Evolutionary conservation across 164 flowering plant genomes (phyloP), one percentile per base, ranked within the genome.

Genomic region (Berberis vulgaris): DNA sequence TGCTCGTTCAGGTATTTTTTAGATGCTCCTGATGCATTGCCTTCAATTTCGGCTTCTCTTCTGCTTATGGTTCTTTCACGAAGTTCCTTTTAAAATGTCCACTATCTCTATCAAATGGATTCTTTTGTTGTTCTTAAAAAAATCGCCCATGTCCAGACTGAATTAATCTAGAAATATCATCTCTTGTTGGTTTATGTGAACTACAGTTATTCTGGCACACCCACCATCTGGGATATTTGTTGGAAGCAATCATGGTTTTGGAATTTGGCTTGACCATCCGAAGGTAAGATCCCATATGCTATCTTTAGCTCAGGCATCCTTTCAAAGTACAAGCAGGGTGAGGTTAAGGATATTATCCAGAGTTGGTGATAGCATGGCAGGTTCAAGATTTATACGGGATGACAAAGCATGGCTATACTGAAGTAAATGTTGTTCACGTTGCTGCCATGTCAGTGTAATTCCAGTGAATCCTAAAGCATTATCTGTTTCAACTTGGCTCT

Each of bases 171-270:
- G 49, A 13, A 42, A n/a, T 13, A 9, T 54, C 10, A 10, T 13
- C 40, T 63, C 57, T 41, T 40, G 49, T 60, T 59, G 13, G 38
- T 69, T 38, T 50, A 65, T 70, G 75, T 11, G 65, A 60, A 26
- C 47, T 71, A n/a, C 65, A 93, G 98, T 81, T 93, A 72, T 93
- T 76, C 72, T 88, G 89, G 89, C 87, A 85, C 43, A 90, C 97
- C 4, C 75, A 73, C 67, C 47, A 78, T 65, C 63, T 80, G 59
- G 96, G 97, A 59, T 93, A 88, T 74, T 70, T 93, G 74, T 11
- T 87, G 65, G 97, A 90, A 75, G 86, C 96, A 45, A 78, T 93
- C 58, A 79, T 85, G 89, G 76, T 88, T 66, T 74, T 91, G 86
- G 98, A 93, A 77, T 87, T 82, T 67, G 98, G 97, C 50, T 79